These are phyloP conservation scores for Phlebiopsis flavidoalba DNA, from an alignment of 768 basidiomycete genomes.

Conservation along the genomic window DNA sequence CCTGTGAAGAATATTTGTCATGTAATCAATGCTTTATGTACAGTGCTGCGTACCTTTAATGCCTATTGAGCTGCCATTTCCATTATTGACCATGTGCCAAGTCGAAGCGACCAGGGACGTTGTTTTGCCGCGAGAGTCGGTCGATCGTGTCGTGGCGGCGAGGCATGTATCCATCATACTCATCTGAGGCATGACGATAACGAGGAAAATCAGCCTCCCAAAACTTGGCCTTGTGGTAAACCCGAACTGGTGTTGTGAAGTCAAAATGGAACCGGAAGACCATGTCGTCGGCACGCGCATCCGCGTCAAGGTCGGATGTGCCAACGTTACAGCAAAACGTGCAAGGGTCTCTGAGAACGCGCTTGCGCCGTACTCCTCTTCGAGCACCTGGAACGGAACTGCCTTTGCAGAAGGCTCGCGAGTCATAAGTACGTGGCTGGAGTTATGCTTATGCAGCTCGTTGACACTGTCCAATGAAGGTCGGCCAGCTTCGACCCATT, in stretches of 20 bases:
- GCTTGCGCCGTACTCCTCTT: conserved; percentile 23
- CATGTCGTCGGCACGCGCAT: conserved; percentile 14
- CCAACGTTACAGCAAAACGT: conserved; percentile 19
- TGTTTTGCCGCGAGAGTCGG: conserved; percentile 1
- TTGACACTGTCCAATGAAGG: neutral
- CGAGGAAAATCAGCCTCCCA: conserved; percentile 12
- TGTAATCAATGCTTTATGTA: neutral
- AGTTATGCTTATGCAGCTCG: conserved; percentile 7
- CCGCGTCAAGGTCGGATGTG: conserved; percentile 16
- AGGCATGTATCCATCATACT: conserved; percentile 28
- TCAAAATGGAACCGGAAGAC: conserved; percentile 13
- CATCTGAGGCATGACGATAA: conserved; percentile 1
- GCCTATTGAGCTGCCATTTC: neutral
- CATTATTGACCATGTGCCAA: conserved; percentile 23
- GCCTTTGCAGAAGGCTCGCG: conserved; percentile 21
- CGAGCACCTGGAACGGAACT: conserved; percentile 20
- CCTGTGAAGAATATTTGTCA: conserved; percentile 13
- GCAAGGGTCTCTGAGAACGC: conserved; percentile 24
- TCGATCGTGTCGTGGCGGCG: conserved; percentile 10
- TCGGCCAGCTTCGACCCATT: neutral
- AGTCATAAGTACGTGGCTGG: conserved; percentile 16
- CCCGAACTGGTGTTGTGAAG: conserved; percentile 21
- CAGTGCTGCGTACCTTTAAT: neutral
- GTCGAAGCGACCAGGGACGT: conserved; percentile 30
- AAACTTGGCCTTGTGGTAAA: conserved; percentile 31